Evolutionary conservation across 164 flowering plant species (phyloP).

Genomic region (Pachysandra terminalis): DNA sequence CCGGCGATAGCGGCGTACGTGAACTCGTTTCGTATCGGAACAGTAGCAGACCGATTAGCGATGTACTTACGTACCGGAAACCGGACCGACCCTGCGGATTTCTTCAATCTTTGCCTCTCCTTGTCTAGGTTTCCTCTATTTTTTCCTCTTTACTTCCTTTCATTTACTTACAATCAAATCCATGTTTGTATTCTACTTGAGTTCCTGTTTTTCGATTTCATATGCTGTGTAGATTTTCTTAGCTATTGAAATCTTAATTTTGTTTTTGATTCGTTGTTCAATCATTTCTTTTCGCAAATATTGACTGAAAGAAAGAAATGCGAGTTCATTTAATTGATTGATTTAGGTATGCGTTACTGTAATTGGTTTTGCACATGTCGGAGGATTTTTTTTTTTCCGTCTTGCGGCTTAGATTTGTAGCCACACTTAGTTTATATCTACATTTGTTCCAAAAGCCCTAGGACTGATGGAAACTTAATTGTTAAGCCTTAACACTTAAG

Average conservation of each 20-base stretch:
- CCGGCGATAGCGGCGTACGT: constrained; percentile 4
- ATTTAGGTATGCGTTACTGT: neutral
- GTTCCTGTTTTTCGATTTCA: neutral
- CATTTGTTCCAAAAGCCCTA: too few species aligned
- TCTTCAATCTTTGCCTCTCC: constrained; percentile 24
- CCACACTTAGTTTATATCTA: too few species aligned
- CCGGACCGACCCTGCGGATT: constrained; percentile 2
- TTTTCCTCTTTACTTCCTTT: too few species aligned
- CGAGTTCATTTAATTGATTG: too few species aligned
- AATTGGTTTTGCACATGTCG: neutral
- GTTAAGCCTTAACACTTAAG: too few species aligned
- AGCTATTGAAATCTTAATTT: neutral
- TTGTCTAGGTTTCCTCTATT: constrained; percentile 24
- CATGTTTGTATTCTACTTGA: too few species aligned
- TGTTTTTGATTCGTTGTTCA: neutral
- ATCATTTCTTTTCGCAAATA: too few species aligned
- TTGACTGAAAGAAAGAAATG: neutral
- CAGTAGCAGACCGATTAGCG: constrained; percentile 23
- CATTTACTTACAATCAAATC: too few species aligned
- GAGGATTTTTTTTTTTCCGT: too few species aligned
- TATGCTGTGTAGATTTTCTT: neutral
- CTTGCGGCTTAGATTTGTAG: too few species aligned
- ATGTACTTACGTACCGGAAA: constrained; percentile 1
- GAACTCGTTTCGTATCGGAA: constrained; percentile 24
- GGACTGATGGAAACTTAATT: too few species aligned